phyloP scores from a whole-genome alignment of 1,139 yeast species.

The Blastobotrys malaysiensis region DNA sequence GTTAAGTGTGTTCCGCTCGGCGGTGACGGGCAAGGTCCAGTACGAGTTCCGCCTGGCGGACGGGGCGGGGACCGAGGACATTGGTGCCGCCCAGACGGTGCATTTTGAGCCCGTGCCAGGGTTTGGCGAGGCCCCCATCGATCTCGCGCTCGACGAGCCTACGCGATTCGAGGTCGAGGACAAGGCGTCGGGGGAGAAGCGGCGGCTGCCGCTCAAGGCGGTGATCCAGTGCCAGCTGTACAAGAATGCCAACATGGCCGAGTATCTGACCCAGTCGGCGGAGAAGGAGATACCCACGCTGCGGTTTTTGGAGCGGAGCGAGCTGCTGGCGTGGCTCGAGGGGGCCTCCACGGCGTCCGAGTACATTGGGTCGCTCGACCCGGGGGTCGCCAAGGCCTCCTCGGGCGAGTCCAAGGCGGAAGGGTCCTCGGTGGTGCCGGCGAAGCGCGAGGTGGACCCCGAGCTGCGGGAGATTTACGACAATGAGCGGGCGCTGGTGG shows the following conservation, averaged over 20 bases:
- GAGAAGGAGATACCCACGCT: constrained; percentile 61
- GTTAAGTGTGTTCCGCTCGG: constrained; percentile 16
- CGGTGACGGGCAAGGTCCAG: constrained; percentile 22
- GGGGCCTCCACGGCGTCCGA: constrained; percentile 43
- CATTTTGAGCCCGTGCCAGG: constrained; percentile 23
- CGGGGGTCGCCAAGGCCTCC: background rate
- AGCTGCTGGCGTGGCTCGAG: constrained; percentile 71
- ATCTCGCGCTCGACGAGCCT: constrained; percentile 35
- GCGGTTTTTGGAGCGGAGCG: constrained; percentile 81
- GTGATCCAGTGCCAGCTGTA: constrained; percentile 78
- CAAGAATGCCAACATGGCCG: constrained; percentile 72
- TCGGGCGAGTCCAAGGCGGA: constrained; percentile 1
- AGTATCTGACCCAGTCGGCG: constrained; percentile 71
- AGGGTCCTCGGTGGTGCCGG: constrained; percentile 7
- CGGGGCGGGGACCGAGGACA: constrained; percentile 19
- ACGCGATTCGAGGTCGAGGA: constrained; percentile 59
- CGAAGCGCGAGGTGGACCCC: constrained; percentile 41
- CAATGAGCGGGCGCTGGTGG: constrained; percentile 62
- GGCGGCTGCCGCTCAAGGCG: constrained; percentile 49
- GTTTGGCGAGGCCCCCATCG: constrained; percentile 18
- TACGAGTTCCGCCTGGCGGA: constrained; percentile 17
- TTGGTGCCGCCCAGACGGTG: constrained; percentile 21
- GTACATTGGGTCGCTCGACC: constrained; percentile 20
- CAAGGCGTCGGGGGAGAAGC: constrained; percentile 11
- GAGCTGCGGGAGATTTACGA: constrained; percentile 48